phyloP scores from a whole-genome alignment of 352 stramenopile species.

The Globisporangium irregulare region DNA sequence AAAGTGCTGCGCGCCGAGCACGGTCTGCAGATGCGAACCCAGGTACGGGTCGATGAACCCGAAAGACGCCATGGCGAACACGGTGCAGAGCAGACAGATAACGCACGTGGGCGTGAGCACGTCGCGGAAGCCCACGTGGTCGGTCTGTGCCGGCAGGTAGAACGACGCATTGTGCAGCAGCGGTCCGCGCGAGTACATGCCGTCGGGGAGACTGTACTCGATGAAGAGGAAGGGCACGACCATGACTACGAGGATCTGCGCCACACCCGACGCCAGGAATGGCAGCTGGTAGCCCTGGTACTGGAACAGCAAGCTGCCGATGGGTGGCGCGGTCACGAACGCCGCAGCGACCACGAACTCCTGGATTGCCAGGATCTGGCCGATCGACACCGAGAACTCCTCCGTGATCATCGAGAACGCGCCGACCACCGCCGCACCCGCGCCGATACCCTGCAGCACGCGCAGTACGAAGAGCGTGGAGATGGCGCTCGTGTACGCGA shows the following conservation, averaged over 20 bases:
- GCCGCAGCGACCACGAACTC: slow-evolving; percentile 67
- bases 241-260: slow-evolving; percentile 62
- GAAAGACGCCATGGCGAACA: slow-evolving; percentile 66
- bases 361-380: slow-evolving; percentile 55
- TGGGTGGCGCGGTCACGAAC: slow-evolving; percentile 54
- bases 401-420: slow-evolving; percentile 66
- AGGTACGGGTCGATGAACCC: slow-evolving; percentile 73
- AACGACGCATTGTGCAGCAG: slow-evolving; percentile 22
- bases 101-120: slow-evolving; percentile 57
- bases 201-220: slow-evolving; percentile 69
- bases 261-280: slow-evolving; percentile 54
- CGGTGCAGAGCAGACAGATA: slow-evolving; percentile 44
- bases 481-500: slow-evolving; percentile 48
- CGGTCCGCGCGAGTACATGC: slow-evolving; percentile 31
- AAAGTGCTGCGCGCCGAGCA: slow-evolving; percentile 56
- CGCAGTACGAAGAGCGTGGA: slow-evolving; percentile 44
- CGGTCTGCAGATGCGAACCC: slow-evolving; percentile 52
- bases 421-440: slow-evolving; percentile 61
- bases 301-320: slow-evolving; percentile 59
- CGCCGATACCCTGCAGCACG: slow-evolving; percentile 56
- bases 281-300: slow-evolving; percentile 51
- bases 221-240: slow-evolving; percentile 69
- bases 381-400: slow-evolving; percentile 49
- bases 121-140: slow-evolving; percentile 36
- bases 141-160: slow-evolving; percentile 20